A percentile compares a stretch with the other conserved stretches of the same genome.
Conservation (phyloP, 2,329 filamentous ascomycete species). For the Paecilomyces fulvus region DNA sequence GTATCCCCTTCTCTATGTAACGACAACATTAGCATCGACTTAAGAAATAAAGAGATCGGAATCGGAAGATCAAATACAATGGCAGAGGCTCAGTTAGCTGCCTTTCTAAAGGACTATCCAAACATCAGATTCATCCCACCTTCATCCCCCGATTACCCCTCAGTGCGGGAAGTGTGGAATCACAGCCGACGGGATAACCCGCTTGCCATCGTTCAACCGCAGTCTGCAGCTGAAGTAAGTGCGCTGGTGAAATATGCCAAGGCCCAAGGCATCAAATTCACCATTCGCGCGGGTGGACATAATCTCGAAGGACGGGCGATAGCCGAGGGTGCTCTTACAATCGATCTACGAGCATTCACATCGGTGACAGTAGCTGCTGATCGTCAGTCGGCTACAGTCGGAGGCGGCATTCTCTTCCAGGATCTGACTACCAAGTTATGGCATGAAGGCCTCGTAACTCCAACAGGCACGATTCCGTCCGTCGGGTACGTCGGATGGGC, state of each 20-base stretch:
- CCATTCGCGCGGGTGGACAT: conserved; percentile 28
- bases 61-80: too few relatives aligned
- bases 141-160: conserved; percentile 5
- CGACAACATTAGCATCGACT: too few relatives aligned
- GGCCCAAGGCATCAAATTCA: conserved; percentile 13
- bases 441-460: conserved; percentile 20
- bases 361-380: conserved; percentile 19
- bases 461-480: conserved; percentile 11
- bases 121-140: conserved; percentile 7
- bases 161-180: conserved; percentile 6
- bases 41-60: too few relatives aligned
- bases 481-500: conserved; percentile 34
- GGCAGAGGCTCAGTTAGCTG: too few relatives aligned
- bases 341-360: conserved; percentile 32
- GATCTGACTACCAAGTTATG: conserved; percentile 19
- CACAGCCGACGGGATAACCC: conserved; percentile 4
- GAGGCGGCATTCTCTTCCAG: conserved; percentile 27
- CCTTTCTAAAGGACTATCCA: neutral
- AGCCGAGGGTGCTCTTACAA: conserved; percentile 21
- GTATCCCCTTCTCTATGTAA: too few relatives aligned
- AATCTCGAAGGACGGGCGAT: conserved; percentile 25
- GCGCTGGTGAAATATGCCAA: conserved; percentile 7
- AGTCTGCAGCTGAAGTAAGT: conserved; percentile 16
- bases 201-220: conserved; percentile 18
- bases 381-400: conserved; percentile 22